Conservation (phyloP, 202 grass and related monocot species). For the Setaria italica region DNA sequence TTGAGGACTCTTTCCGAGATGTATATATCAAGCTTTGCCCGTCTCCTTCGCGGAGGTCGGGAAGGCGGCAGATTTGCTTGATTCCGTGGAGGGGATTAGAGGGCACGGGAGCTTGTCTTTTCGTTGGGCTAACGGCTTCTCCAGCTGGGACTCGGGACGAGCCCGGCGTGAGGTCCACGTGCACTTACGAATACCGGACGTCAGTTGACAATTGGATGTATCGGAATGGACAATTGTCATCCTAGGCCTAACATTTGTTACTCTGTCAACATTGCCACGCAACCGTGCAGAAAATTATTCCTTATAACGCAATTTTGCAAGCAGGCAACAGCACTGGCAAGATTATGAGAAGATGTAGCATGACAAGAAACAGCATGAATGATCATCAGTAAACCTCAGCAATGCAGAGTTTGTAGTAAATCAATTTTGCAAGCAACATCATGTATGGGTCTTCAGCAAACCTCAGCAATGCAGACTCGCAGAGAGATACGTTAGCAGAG, state of each 20-base stretch:
- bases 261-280: no score
- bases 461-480: background rate
- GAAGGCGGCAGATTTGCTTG: no score
- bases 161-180: background rate
- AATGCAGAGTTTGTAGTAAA: background rate
- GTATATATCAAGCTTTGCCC: background rate
- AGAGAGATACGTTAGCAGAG: background rate
- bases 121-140: conserved; percentile 17
- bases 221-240: no score
- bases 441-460: background rate
- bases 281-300: background rate
- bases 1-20: background rate
- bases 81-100: background rate
- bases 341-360: background rate
- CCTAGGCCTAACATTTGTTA: no score
- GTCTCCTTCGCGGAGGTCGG: background rate
- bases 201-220: no score
- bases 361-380: background rate
- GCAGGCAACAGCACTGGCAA: background rate
- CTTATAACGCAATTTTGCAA: background rate
- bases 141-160: background rate
- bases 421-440: no score
- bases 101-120: conserved; percentile 41
- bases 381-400: background rate
- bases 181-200: background rate